Percentiles rank a stretch among this genome's conserved stretches.
Evolutionary conservation across 2,329 filamentous ascomycete species (phyloP).

Genomic region (Stemphylium beticola): DNA sequence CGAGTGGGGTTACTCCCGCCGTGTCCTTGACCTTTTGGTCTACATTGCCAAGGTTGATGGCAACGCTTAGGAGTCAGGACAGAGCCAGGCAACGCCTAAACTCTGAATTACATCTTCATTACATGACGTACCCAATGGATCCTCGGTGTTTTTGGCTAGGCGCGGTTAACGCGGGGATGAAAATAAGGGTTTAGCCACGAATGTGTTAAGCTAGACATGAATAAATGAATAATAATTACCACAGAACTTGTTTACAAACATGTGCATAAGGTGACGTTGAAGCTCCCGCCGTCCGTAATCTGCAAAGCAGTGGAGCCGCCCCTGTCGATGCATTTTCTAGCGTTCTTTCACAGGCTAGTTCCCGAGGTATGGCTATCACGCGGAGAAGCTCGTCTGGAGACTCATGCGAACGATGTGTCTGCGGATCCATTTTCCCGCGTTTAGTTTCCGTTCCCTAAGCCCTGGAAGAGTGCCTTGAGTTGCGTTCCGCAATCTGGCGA

Average conservation of each 20-base stretch:
- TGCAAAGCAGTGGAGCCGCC: constrained; percentile 25
- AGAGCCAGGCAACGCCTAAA: constrained; percentile 44
- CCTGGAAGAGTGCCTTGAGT: neutral
- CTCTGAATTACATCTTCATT: constrained; percentile 29
- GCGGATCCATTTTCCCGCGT: constrained; percentile 4
- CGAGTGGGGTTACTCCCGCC: constrained; percentile 99
- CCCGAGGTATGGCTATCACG: constrained; percentile 22
- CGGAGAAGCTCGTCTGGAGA: constrained; percentile 4
- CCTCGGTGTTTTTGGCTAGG: constrained; percentile 9
- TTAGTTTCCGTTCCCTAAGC: constrained; percentile 2
- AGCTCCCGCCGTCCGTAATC: constrained; percentile 17
- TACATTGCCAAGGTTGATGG: constrained; percentile 54
- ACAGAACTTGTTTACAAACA: constrained; percentile 13
- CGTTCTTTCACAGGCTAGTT: constrained; percentile 21
- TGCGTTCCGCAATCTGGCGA: constrained; percentile 5
- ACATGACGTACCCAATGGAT: constrained; percentile 6
- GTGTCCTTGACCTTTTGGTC: constrained; percentile 59
- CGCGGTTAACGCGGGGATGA: constrained; percentile 20
- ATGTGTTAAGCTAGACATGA: constrained; percentile 38
- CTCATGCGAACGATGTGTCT: constrained; percentile 2
- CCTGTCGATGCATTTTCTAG: constrained; percentile 30
- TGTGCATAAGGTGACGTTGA: constrained; percentile 10
- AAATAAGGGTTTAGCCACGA: constrained; percentile 21
- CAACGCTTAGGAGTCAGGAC: constrained; percentile 52
- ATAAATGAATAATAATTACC: constrained; percentile 31